These are phyloP conservation scores for Penicillium mononematosum DNA, from an alignment of 495 filamentous ascomycete species.

Conservation along the genomic window DNA sequence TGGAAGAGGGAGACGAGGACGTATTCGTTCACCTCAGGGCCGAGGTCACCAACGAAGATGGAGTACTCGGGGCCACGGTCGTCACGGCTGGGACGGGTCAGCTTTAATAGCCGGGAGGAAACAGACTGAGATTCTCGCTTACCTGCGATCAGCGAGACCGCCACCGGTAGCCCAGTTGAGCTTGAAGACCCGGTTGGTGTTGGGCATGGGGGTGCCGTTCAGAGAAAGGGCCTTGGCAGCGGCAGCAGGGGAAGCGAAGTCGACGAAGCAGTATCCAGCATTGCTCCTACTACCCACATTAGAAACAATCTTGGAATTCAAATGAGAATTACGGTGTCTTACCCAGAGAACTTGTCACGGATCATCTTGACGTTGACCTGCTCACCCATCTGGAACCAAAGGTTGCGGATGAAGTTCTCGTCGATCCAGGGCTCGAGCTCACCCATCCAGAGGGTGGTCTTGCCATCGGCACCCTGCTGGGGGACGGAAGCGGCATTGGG, in stretches of 20 bases:
- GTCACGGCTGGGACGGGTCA: constrained; percentile 60
- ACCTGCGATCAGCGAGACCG: constrained; percentile 90
- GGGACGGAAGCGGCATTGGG: constrained; percentile 51
- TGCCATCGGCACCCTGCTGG: constrained; percentile 60
- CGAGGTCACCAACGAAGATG: constrained; percentile 97
- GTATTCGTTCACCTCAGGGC: constrained; percentile 98
- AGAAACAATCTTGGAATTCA: constrained; percentile 32
- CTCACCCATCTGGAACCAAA: constrained; percentile 89
- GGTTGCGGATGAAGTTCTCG: constrained; percentile 93
- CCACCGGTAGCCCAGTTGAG: constrained; percentile 99
- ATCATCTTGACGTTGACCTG: constrained; percentile 99
- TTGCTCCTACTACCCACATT: constrained; percentile 70
- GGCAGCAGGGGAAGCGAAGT: constrained; percentile 80
- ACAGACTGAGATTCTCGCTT: constrained; percentile 29
- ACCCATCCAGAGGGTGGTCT: constrained; percentile 95
- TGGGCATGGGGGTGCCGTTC: constrained; percentile 89
- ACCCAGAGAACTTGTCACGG: constrained; percentile 99
- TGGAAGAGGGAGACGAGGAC: constrained; percentile 97
- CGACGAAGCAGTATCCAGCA: constrained; percentile 98
- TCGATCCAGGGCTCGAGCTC: constrained; percentile 99
- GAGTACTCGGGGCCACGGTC: constrained; percentile 94
- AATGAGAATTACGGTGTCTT: constrained; percentile 37
- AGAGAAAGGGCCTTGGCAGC: constrained; percentile 86
- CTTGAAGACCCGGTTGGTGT: constrained; percentile 94
- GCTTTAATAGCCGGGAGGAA: background rate